phyloP scores from a whole-genome alignment of 2,329 filamentous ascomycete genomes.

The Aureobasidium sp. region DNA sequence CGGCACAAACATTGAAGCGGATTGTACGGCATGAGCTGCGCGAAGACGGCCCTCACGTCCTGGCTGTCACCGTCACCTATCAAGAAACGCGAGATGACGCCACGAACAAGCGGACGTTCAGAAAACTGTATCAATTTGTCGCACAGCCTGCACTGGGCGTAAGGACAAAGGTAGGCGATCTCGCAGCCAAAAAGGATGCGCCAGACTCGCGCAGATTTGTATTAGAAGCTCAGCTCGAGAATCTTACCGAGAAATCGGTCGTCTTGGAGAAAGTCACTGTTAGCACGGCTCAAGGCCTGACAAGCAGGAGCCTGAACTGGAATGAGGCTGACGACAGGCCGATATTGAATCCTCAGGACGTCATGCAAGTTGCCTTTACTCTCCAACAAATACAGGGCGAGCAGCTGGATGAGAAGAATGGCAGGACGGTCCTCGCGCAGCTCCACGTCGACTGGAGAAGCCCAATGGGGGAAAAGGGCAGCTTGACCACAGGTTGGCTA shows the following conservation, averaged over 20 bases:
- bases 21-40: constrained; percentile 81
- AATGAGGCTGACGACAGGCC: constrained; percentile 25
- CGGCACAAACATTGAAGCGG: constrained; percentile 64
- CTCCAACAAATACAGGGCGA: constrained; percentile 46
- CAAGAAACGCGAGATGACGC: constrained; percentile 53
- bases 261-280: constrained; percentile 54
- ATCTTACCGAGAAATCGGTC: constrained; percentile 76
- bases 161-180: constrained; percentile 71
- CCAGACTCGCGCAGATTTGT: constrained; percentile 51
- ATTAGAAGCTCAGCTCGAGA: constrained; percentile 91
- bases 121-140: constrained; percentile 94
- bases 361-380: constrained; percentile 56
- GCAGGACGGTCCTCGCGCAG: constrained; percentile 62
- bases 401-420: constrained; percentile 34
- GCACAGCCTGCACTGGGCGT: constrained; percentile 86
- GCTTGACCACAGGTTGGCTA: constrained; percentile 72
- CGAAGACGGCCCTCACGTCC: constrained; percentile 87
- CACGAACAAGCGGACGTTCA: constrained; percentile 69
- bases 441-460: constrained; percentile 82
- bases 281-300: constrained; percentile 22
- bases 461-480: constrained; percentile 82
- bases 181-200: constrained; percentile 35
- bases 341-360: constrained; percentile 51
- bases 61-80: constrained; percentile 89
- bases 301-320: constrained; percentile 26